Base-by-base conservation (phyloP, 2,329 filamentous ascomycete genomes). In the Sporothrix dimorphospora region DNA sequence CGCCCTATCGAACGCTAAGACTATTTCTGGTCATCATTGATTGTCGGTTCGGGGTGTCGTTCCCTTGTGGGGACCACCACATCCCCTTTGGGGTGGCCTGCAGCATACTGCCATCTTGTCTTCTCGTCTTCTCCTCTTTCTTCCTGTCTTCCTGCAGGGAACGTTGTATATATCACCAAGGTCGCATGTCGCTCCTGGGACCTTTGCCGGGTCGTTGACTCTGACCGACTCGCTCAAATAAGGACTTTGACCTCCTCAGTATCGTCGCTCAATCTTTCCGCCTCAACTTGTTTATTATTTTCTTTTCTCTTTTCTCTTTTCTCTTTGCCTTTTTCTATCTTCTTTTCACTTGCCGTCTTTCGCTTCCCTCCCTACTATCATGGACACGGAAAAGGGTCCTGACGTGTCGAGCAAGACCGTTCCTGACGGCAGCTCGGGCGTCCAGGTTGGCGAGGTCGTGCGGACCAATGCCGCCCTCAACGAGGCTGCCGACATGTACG, bases 141-240 rank as follows among this genome's bases (percentile, higher is more conserved):
- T 21, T n/a, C 16, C 21, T 21, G 47, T 49, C 14, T 47, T 16
- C 11, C 45, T 14, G 9, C 19, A 19, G 45, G 45, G 12, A 47
- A 47, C 51, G 51, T 14, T 27, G 51, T 53, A 55, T 55, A 55
- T 55, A 55, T 55, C 51, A 55, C 11, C 51, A 55, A 27, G 51
- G 24, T 24, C 51, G 51, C 51, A 55, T 55, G 51, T 16, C 51
- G 4, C 21, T 7, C 24, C 21, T 30, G 51, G 4, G 24, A 55
- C 27, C 51, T 30, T 16, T 16, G 11, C 24, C 11, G 51, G 51
- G 9, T 55, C 51, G 1, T 30, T 55, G 51, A 55, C 24, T 55
- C 51, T 55, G 24, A 11, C 51, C 9, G 4, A 30, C n/a, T 55
- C 30, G 3, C 30, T 34, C 30, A 34, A 34, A 6, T 3, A 34